Conservation (phyloP, 148 eudicot species). For the Amaranthus cruentus region DNA sequence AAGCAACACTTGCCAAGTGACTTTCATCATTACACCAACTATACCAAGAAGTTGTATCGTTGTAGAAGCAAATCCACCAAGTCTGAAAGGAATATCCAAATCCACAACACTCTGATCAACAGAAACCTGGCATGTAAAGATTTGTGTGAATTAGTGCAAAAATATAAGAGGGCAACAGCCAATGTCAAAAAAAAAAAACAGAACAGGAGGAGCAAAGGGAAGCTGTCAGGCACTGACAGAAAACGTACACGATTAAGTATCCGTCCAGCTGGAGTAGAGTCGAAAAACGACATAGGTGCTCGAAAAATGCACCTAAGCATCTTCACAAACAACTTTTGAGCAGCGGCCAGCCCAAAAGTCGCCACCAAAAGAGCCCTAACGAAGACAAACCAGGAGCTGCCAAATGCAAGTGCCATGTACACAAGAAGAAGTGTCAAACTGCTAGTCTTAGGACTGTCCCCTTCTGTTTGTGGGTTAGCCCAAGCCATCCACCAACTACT, state of each 20-base stretch:
- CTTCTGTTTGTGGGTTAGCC: constrained; percentile 86
- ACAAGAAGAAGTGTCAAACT: constrained; percentile 66
- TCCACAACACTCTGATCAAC: constrained; percentile 96
- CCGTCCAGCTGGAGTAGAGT: constrained; percentile 96
- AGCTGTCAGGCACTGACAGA: constrained; percentile 1
- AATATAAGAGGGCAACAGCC: constrained; percentile 1
- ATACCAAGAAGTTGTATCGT: constrained; percentile 89
- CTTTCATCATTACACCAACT: constrained; percentile 85
- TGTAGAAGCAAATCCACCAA: constrained; percentile 89
- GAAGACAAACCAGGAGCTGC: constrained; percentile 84
- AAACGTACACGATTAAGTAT: constrained; percentile 84
- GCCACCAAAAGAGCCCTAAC: constrained; percentile 84
- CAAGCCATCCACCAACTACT: constrained; percentile 99
- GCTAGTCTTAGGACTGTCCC: constrained; percentile 67
- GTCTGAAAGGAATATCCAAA: constrained; percentile 94
- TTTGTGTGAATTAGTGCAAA: constrained; percentile 16
- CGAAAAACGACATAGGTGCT: constrained; percentile 99
- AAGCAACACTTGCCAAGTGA: constrained; percentile 94
- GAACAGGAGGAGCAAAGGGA: not conserved
- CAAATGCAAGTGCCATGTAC: constrained; percentile 94
- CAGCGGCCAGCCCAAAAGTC: constrained; percentile 83
- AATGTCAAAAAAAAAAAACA: not conserved
- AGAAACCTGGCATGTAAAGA: constrained; percentile 58
- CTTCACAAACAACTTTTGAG: constrained; percentile 72
- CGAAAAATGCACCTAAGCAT: constrained; percentile 74